Base-by-base conservation (phyloP, 2,329 filamentous ascomycete genomes). In the Microdochium bolleyi region DNA sequence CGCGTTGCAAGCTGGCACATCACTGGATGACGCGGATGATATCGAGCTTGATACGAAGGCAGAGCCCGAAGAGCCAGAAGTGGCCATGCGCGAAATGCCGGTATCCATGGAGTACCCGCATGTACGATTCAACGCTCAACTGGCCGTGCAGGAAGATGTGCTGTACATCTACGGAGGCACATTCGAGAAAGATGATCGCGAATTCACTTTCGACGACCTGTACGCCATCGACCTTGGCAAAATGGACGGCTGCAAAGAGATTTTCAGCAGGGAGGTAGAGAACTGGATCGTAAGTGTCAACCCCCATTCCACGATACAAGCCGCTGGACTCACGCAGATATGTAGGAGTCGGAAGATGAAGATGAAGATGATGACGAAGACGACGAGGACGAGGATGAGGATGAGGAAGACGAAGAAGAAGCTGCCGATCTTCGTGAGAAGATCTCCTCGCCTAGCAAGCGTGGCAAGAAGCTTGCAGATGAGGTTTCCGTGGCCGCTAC, bases 81-180 rank as follows among this genome's bases (percentile, higher is more conserved):
- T 76, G 61, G 78, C 82, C 1, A 75, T 76, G 1, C 79, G 85
- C 56, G 78, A 86, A 56, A 80, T 82, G 78, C 74, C 80, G 0
- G 74, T 92, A 2, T 78, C 79, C 0, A 88, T 88, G 73, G 92
- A 96, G 65, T 85, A 95, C 65, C 94, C 94, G 3, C 92, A 96
- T 62, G 80, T 84, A 19, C 80, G 94, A 51, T 99, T 99, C 73
- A 97, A 97, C 61, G 86, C 91, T 1, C 88, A 94, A 59, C 73
- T 97, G 38, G 84, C 92, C 0, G 89, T 97, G 1, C 92, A 97
- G 69, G 89, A 92, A 58, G 94, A 99, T 66, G 84, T 89, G 9
- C 77, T 97, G 1, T 99, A 92, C 70, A 89, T 97, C 52, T 97
- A 95, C 63, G 92, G 94, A 27, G 94, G 94, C 19, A 99, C 92